Evolutionary conservation across 2,329 filamentous ascomycete genomes (phyloP), one percentile per base, ranked within the genome.

Genomic region (Ophiostoma fasciatum): DNA sequence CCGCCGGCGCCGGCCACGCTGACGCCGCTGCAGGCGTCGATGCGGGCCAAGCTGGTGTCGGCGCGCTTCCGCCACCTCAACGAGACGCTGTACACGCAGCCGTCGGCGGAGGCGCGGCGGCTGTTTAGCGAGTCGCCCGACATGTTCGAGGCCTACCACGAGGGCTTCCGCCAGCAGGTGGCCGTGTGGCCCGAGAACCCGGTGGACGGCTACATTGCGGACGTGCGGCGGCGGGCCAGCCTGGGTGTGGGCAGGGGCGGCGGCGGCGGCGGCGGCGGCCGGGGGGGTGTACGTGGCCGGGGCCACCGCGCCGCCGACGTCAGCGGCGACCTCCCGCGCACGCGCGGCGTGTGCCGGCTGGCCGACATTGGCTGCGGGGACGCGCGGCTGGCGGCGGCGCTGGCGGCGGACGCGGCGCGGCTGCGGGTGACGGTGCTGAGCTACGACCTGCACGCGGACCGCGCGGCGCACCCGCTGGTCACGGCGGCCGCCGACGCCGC

Each of bases 11-110:
- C 31, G 14, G 31, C 42, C 10, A 33, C 82, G 48, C 73, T 98
- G 50, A 98, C 90, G 1, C 85, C 90, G 4, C 75, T 98, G 38
- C 90, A 98, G 64, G 75, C 80, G 37, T 77, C 83, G 4, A 98
- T 98, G 90, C 78, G 83, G 42, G 79, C 85, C 52, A 98, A 98
- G 64, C 76, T 98, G 44, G 70, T 93, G 43, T 92, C 87, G 9
- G 87, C 90, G 2, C 85, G 90, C 40, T 98, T 98, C 71, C 84
- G 90, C 45, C 85, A 96, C 58, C 75, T 98, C 42, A 98, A 98
- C 57, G 82, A 98, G 62, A 88, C 84, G 0, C 76, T 98, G 12
- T 98, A 98, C 62, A 96, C 88, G 5, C 82, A 78, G 7, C 82
- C 87, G 1, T 98, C 90, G 0, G 64, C 66, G 25, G 76, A 90